Conservation (phyloP, 305 asterid genomes). For the Petunia hybrid region DNA sequence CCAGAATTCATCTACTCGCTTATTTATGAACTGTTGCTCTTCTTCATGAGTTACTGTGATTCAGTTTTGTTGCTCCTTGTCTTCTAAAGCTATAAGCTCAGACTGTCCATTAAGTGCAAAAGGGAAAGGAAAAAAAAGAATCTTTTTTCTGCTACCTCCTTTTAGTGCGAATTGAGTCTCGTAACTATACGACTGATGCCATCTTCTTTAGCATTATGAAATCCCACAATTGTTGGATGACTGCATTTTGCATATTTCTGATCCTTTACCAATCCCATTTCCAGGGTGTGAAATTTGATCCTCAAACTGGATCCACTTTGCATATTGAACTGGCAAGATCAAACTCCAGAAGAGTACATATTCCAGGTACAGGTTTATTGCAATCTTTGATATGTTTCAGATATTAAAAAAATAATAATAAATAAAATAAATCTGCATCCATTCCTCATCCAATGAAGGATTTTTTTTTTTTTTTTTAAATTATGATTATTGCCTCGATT, state of each 20-base stretch:
- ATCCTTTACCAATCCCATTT: conserved; percentile 21
- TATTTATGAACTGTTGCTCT: conserved; percentile 1
- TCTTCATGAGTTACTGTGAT: conserved; percentile 17
- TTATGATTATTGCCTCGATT: conserved; percentile 15
- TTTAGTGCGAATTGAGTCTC: not conserved
- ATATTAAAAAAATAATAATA: not conserved
- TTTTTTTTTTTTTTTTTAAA: not conserved
- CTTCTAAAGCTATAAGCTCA: not conserved
- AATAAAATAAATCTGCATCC: conserved; percentile 25
- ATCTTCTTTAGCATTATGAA: not conserved
- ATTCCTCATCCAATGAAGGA: conserved; percentile 34
- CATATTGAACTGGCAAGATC: conserved; percentile 96
- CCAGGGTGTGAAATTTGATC: conserved; percentile 91
- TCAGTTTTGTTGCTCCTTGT: not conserved
- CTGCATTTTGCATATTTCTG: not conserved
- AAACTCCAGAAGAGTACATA: conserved; percentile 83
- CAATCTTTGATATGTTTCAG: not conserved
- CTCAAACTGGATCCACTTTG: conserved; percentile 89
- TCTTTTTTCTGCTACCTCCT: not conserved
- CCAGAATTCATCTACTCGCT: not conserved
- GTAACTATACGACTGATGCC: not conserved
- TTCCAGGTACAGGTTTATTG: conserved; percentile 59
- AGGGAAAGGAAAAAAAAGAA: not conserved
- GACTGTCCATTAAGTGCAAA: not conserved
- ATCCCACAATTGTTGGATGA: not conserved